These are phyloP conservation scores for Spizellomyces sp. DNA, from an alignment of 192 early-diverging fungal genomes.

Conservation along the genomic window DNA sequence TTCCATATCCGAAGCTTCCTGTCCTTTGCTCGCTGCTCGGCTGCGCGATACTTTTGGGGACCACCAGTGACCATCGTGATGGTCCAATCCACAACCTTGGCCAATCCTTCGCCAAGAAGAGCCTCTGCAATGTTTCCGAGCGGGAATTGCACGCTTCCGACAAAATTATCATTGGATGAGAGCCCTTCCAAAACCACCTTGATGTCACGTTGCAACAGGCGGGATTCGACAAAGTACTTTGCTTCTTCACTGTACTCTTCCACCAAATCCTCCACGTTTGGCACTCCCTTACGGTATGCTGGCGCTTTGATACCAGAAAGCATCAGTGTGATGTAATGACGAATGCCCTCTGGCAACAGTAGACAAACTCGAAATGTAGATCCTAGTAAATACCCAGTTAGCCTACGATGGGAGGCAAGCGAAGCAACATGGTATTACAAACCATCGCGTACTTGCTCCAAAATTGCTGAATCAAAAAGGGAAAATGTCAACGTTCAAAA, in stretches of 20 bases:
- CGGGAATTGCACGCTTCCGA: slow-evolving; percentile 77
- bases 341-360: slow-evolving; percentile 57
- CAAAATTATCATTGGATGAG: slow-evolving; percentile 70
- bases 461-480: slow-evolving; percentile 53
- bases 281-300: slow-evolving; percentile 70
- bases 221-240: slow-evolving; percentile 87
- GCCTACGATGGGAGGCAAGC: neutral
- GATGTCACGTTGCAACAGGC: slow-evolving; percentile 90
- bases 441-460: slow-evolving; percentile 95
- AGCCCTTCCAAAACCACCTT: slow-evolving; percentile 80
- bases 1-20: slow-evolving; percentile 89
- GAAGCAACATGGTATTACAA: slow-evolving; percentile 2
- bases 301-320: slow-evolving; percentile 88
- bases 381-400: slow-evolving; percentile 15
- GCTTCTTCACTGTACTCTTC: slow-evolving; percentile 95
- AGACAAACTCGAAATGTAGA: slow-evolving; percentile 78
- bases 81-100: slow-evolving; percentile 87
- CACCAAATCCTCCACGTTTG: slow-evolving; percentile 68
- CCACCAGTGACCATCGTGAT: slow-evolving; percentile 73
- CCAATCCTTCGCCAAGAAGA: slow-evolving; percentile 77
- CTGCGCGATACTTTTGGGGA: slow-evolving; percentile 68
- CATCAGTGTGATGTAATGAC: slow-evolving; percentile 76
- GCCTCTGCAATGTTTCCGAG: slow-evolving; percentile 89
- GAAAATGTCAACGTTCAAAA: neutral
- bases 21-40: slow-evolving; percentile 78